Conservation (phyloP, 441 rosid species). For the Croton setiger region DNA sequence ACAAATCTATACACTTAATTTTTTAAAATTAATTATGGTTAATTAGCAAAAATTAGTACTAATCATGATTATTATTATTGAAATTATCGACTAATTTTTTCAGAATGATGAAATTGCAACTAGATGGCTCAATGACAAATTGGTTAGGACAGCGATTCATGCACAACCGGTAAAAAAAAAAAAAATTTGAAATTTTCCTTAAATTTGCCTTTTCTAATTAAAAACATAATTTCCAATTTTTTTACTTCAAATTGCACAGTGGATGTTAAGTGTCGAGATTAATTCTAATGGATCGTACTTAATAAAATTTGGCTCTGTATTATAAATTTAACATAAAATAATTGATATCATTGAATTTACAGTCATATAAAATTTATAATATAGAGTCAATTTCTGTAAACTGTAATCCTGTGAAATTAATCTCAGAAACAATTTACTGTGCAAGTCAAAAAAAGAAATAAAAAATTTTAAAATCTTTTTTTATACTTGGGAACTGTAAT, state of each 20-base stretch:
- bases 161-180: slow-evolving; percentile 32
- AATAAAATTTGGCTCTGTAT: too few relatives aligned
- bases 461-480: too few relatives aligned
- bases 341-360: too few relatives aligned
- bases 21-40: too few relatives aligned
- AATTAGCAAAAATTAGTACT: background rate
- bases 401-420: too few relatives aligned
- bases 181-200: background rate
- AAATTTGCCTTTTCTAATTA: background rate
- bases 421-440: too few relatives aligned
- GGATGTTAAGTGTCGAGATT: background rate
- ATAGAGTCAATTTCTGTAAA: too few relatives aligned
- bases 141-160: slow-evolving; percentile 50
- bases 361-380: too few relatives aligned
- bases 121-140: slow-evolving; percentile 43
- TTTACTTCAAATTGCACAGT: background rate
- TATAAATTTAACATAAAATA: too few relatives aligned
- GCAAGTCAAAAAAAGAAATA: too few relatives aligned
- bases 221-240: background rate
- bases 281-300: too few relatives aligned
- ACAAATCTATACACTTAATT: background rate
- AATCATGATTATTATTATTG: background rate
- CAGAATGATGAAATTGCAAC: slow-evolving; percentile 54
- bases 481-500: background rate
- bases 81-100: background rate